Evolutionary conservation across 148 eudicot species (phyloP), one percentile per base, ranked within the genome.

Genomic region (Polygonum aviculare): DNA sequence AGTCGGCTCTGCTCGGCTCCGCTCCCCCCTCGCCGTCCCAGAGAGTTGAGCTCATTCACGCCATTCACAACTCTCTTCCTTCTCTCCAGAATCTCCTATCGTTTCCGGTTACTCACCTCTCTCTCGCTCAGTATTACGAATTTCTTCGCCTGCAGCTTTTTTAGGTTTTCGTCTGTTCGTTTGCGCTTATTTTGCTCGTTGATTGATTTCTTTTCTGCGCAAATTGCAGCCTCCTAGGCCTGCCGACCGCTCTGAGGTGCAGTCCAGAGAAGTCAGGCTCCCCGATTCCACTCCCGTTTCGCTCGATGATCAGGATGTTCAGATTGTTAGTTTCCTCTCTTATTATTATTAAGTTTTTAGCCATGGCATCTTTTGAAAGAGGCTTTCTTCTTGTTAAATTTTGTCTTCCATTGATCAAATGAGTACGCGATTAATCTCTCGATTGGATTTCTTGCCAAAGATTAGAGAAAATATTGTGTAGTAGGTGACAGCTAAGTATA

Each of bases 221-320:
- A 51, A 62, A 69, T 79, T 81, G 84, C 78, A 96, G 99, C 88
- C 94, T 54, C 99, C 99, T 1, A 87, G 89, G 48, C 86, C 90
- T 5, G 79, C 99, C 15, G 99, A 96, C 72, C 82, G 97, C 45
- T 86, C 90, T 18, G 93, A 96, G 83, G 98, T 93, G 72, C 88
- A 93, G 83, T 87, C 90, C 6, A 89, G 83, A 80, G 95, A 96
- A 82, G 99, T 90, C 75, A 83, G 91, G 83, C 84, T 96, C 51
- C 98, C 97, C 41, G 88, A 88, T 79, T 87, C 92, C 55, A 77
- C 88, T 7, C 87, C 87, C 6, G 88, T 93, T 11, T 83, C 98
- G 12, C 88, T 96, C 49, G 99, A 96, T 75, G 99, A 93, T 71
- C 97, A 93, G 75, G 99, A 96, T 83, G 98, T 91, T 79, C 93